Percentiles rank a stretch among this genome's conserved stretches.
Conservation (phyloP, 805 yeast species). For the Pichia heedii region DNA sequence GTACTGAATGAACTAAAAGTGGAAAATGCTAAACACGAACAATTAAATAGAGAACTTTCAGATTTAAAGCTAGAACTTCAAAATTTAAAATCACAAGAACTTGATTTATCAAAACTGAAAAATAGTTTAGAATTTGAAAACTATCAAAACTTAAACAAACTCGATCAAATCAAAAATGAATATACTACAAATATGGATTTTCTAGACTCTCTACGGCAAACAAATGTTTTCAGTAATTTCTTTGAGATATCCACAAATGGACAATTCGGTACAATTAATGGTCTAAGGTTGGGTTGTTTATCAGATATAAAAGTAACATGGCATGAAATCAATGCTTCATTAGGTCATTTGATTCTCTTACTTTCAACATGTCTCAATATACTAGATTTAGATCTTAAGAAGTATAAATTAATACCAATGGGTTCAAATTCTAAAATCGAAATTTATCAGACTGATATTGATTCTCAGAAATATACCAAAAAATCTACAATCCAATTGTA, state of each 20-base stretch:
- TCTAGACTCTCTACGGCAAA: slow-evolving; percentile 58
- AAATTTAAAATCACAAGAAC: slow-evolving; percentile 35
- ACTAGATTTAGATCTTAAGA: slow-evolving; percentile 44
- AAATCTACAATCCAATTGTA: slow-evolving; percentile 45
- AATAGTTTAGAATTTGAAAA: slow-evolving; percentile 52
- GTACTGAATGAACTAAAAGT: slow-evolving; percentile 31
- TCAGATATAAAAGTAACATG: slow-evolving; percentile 61
- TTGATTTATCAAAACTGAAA: slow-evolving; percentile 36
- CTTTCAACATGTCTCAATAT: slow-evolving; percentile 54
- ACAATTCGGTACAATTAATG: slow-evolving; percentile 80
- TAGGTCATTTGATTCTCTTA: slow-evolving; percentile 74
- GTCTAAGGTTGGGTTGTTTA: slow-evolving; percentile 66
- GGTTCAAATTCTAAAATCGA: slow-evolving; percentile 79
- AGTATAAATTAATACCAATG: slow-evolving; percentile 66
- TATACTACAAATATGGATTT: slow-evolving; percentile 55
- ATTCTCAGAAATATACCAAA: too few species aligned
- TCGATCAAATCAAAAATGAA: slow-evolving; percentile 54
- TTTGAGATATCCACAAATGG: slow-evolving; percentile 82
- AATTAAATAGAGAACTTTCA: slow-evolving; percentile 40
- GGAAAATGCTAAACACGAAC: slow-evolving; percentile 35
- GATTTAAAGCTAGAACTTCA: slow-evolving; percentile 33
- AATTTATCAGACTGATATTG: slow-evolving; percentile 32
- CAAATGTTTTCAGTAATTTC: slow-evolving; percentile 77
- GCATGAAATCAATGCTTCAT: slow-evolving; percentile 86
- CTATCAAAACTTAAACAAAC: slow-evolving; percentile 39